phyloP scores from a whole-genome alignment of 1,284 basidiomycete species.

The Heterobasidion parviporum region DNA sequence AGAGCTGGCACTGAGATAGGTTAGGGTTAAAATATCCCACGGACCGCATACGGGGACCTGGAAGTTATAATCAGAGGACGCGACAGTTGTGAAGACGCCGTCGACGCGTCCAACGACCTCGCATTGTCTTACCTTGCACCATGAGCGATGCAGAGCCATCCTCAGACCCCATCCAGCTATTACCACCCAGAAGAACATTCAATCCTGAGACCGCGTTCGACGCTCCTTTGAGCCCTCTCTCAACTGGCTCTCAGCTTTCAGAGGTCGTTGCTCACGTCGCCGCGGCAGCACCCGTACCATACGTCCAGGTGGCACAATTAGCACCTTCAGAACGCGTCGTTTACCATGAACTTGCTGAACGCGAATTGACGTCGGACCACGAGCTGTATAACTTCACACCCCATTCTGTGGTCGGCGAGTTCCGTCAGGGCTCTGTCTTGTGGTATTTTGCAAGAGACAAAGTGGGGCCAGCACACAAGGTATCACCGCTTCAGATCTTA shows the following conservation, averaged over 20 bases:
- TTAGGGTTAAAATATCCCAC: no score
- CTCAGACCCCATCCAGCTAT: not conserved
- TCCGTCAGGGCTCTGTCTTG: conserved; percentile 24
- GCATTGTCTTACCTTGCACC: no score
- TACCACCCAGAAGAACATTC: not conserved
- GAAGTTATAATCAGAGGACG: no score
- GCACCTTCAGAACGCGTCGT: not conserved
- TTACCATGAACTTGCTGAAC: not conserved
- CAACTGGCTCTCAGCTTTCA: not conserved
- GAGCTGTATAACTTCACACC: conserved; percentile 13
- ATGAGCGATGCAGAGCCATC: not conserved
- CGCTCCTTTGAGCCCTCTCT: not conserved
- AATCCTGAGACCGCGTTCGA: no score
- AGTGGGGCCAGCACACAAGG: conserved; percentile 54
- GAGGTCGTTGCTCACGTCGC: not conserved
- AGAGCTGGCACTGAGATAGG: no score
- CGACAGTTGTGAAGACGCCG: no score
- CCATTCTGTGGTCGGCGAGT: conserved; percentile 39
- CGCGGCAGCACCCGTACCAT: not conserved
- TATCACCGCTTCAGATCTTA: conserved; percentile 16
- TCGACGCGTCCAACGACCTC: no score
- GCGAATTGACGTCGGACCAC: not conserved
- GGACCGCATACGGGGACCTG: no score
- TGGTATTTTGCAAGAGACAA: conserved; percentile 55
- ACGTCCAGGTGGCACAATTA: not conserved